Evolutionary conservation across 306 rosid genomes (phyloP).

Genomic region (Trichosanthes cucumerina): DNA sequence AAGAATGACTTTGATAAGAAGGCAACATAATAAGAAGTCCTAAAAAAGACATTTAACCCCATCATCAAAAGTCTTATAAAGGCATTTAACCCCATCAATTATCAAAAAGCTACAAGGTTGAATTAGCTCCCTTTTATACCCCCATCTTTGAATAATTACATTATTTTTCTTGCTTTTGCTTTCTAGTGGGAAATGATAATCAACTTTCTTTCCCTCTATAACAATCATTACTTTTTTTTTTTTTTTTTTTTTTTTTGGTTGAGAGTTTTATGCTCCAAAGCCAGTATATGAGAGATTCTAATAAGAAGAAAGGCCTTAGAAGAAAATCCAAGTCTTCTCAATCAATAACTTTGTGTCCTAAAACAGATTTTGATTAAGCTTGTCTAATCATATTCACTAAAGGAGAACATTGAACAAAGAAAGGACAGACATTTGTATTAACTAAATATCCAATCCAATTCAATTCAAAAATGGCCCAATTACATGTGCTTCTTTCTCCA

Average conservation of each 20-base stretch:
- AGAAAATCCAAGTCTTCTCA: background rate
- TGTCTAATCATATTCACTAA: constrained; percentile 14
- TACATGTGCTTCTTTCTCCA: constrained; percentile 6
- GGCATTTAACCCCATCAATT: background rate
- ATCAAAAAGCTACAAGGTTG: constrained; percentile 1
- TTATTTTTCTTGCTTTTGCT: constrained; percentile 7
- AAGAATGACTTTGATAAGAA: background rate
- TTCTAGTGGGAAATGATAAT: constrained; percentile 2
- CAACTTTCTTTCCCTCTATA: constrained; percentile 5
- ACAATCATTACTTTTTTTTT: background rate
- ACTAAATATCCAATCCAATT: background rate
- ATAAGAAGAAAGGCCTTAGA: background rate
- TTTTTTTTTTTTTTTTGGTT: background rate
- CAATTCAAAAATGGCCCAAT: background rate
- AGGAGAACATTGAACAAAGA: constrained; percentile 7
- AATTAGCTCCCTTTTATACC: constrained; percentile 3
- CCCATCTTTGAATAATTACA: constrained; percentile 10
- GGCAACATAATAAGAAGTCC: background rate
- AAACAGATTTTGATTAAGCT: constrained; percentile 11
- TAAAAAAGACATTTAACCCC: constrained; percentile 6
- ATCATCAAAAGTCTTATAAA: constrained; percentile 5
- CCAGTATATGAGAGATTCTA: background rate
- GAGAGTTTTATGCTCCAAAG: constrained; percentile 1
- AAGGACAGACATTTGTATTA: constrained; percentile 8
- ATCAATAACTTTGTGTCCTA: background rate